Conservation (phyloP, 2,329 filamentous ascomycete genomes). For the Calonectria hongkongensis region DNA sequence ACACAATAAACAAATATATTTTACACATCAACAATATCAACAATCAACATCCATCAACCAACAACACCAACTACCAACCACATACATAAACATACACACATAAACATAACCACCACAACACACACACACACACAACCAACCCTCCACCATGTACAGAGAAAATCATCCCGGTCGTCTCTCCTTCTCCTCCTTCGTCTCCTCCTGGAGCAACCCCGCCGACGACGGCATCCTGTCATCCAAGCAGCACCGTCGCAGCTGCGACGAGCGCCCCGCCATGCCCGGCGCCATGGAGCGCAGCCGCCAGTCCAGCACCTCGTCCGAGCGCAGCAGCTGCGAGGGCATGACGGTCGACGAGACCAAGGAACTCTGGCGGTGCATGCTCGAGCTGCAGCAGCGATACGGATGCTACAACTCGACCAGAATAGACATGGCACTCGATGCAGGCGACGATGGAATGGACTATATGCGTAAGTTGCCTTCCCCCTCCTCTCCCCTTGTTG, state of each 20-base stretch:
- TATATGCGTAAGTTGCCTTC: constrained; percentile 65
- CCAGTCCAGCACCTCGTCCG: constrained; percentile 55
- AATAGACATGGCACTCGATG: constrained; percentile 67
- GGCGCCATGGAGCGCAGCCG: constrained; percentile 44
- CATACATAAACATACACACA: constrained; percentile 13
- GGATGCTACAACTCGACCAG: constrained; percentile 70
- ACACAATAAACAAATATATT: neutral
- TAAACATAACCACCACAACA: constrained; percentile 5
- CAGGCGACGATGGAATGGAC: constrained; percentile 61
- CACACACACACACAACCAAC: neutral
- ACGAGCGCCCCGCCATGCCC: constrained; percentile 27
- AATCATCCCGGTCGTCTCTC: constrained; percentile 48
- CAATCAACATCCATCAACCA: neutral
- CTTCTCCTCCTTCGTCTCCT: constrained; percentile 44
- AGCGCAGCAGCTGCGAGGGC: constrained; percentile 57
- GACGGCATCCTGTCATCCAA: constrained; percentile 42
- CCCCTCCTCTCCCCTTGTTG: neutral
- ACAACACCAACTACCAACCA: neutral
- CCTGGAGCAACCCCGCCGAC: constrained; percentile 45
- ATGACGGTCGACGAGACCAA: constrained; percentile 63
- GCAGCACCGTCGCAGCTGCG: constrained; percentile 38
- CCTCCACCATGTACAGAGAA: constrained; percentile 48
- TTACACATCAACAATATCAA: neutral
- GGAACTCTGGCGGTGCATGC: constrained; percentile 69
- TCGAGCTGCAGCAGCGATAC: constrained; percentile 67